A percentile compares a stretch with the other conserved stretches of the same genome.
Evolutionary conservation across 176 grass and related monocot genomes (phyloP).

Genomic region (Oryza longistaminata): DNA sequence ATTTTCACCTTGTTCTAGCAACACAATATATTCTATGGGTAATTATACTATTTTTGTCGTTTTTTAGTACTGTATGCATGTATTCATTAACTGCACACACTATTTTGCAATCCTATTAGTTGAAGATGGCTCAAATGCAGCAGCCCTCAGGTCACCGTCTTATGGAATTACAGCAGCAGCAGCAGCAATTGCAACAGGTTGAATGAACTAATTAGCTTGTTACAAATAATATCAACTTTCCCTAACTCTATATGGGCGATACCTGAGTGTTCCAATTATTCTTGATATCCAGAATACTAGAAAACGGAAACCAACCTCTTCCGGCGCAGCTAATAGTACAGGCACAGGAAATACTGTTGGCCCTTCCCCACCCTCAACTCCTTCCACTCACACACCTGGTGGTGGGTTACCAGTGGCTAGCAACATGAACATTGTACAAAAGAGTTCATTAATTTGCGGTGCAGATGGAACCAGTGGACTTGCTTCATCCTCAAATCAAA

Average conservation of each 20-base stretch:
- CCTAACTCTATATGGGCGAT: conserved; percentile 8
- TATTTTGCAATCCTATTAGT: conserved; percentile 55
- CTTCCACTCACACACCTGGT: conserved; percentile 83
- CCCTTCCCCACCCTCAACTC: conserved; percentile 90
- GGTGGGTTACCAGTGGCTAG: conserved; percentile 62
- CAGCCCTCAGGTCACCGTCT: conserved; percentile 71
- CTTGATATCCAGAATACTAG: conserved; percentile 61
- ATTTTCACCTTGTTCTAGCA: neutral
- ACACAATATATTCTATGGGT: neutral
- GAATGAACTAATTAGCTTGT: neutral
- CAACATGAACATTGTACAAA: conserved; percentile 63
- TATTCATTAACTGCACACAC: conserved; percentile 14
- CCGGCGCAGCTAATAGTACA: conserved; percentile 87
- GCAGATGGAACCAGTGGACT: conserved; percentile 67
- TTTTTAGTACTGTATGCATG: neutral
- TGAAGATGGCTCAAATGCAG: conserved; percentile 82
- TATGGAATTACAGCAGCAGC: conserved; percentile 70
- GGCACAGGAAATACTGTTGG: conserved; percentile 84
- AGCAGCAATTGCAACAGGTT: conserved; percentile 81
- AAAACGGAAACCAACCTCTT: conserved; percentile 89
- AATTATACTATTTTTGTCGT: neutral
- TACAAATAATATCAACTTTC: conserved; percentile 21
- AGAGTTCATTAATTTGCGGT: conserved; percentile 69
- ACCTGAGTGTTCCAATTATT: conserved; percentile 34
- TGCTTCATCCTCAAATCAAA: conserved; percentile 84